Base-by-base conservation (phyloP, 371 early-diverging fungal genomes). In the Nematocida sp. region DNA sequence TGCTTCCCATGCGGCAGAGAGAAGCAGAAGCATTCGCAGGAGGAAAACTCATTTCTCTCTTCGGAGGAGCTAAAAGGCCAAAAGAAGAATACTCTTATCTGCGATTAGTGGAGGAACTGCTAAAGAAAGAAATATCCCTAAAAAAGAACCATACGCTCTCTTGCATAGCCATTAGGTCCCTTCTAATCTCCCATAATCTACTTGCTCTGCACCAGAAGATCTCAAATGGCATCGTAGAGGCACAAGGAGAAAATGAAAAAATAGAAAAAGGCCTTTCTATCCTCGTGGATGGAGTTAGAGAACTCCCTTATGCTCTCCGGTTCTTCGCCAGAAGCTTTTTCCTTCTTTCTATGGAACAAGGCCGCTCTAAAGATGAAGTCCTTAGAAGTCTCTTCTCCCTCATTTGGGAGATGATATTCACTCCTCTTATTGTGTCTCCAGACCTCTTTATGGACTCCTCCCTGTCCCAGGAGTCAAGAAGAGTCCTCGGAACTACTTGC, bases 31-130 rank as follows among this genome's bases (percentile, higher is more conserved):
- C 88, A 81, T 87, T 93, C 59, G 87, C 93, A 25, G 93, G 93
- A 78, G 86, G 89, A 5, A 89, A 90, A 0, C 90, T 94, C 1
- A 80, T 95, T 51, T 88, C 93, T n/a, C 80, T 98, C 45, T 98
- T 90, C 83, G 92, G 93, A 1, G 92, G 91, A 84, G 94, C 92
- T 0, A 93, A 93, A 77, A 91, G 92, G 81, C 86, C 87, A 9
- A 87, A 95, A 25, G 97, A 97, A 78, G 99, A 98, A 84, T 98
- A 92, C 77, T 80, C 95, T 57, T 84, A 95, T 75, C 87, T 95
- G 55, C 91, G 90, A 79, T 84, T 98, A 68, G 91, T 96, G 84
- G 90, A 92, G 85, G 88, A 88, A 32, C 45, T 78, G 7, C 60
- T 71, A 18, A 50, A 57, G 45, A 1, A 51, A 16, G 20, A 38